Evolutionary conservation across 1,284 basidiomycete species (phyloP), one percentile per base, ranked within the genome.

Genomic region (Garcileccinum viscosum): DNA sequence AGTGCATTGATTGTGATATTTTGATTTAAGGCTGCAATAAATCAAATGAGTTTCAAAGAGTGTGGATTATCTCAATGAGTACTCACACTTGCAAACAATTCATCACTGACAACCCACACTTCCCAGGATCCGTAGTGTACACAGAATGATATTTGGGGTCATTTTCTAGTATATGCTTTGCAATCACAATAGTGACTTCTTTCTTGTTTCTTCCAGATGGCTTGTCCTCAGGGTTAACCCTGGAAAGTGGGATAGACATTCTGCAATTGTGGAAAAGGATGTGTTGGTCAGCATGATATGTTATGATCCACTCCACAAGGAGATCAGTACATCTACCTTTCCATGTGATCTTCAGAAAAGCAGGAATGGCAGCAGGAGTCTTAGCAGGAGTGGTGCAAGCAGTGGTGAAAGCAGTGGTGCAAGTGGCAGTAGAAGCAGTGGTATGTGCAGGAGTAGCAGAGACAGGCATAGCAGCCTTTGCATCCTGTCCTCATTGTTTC

Each of bases 31-130:
- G n/a, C n/a, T 58, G 11, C 7, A 15, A 40, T 40, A 17, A 14
- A 33, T 33, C 17, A 33, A 17, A 33, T 33, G 32, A 30, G 32
- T 14, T 4, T 44, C 33, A 19, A 56, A 56, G 24, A 5, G 32
- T 33, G 6, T 11, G 15, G 27, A 58, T 44, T 5, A 17, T 22
- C 14, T 33, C 37, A 37, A n/a, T 9, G n/a, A 40, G 15, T 59
- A 60, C 68, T 69, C 62, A 69, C 30, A 12, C 32, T n/a, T 14
- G 30, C n/a, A 69, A 59, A 5, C 30, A 11, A 58, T 58, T 58
- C 5, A 33, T 58, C 19, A 58, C 27, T 2, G 32, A 58, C 14
- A 32, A 30, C 4, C 24, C 33, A 56, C 63, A 69, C 6, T 58
- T 59, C 9, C 9, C 24, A 4, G 64, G 47, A 1, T 70, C 63